Conservation (phyloP, 2,329 filamentous ascomycete species). For the Xylaria sp. region DNA sequence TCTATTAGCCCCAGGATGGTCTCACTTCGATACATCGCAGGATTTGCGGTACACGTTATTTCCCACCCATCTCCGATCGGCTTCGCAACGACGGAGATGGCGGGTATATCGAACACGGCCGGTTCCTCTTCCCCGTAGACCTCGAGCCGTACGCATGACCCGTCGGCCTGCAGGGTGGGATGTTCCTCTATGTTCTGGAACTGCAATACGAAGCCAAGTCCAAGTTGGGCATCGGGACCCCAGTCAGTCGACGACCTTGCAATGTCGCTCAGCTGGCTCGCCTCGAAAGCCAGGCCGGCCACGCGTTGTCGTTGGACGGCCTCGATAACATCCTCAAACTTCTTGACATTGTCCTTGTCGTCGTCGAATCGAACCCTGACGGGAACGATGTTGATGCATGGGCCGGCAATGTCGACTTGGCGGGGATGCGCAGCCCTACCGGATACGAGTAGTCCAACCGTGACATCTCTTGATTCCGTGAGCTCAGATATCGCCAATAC, state of each 20-base stretch:
- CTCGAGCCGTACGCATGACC: slow-evolving; percentile 4
- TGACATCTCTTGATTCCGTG: slow-evolving; percentile 6
- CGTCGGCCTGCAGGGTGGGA: slow-evolving; percentile 6
- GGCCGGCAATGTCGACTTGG: slow-evolving; percentile 3
- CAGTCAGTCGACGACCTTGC: background rate
- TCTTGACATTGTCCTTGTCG: background rate
- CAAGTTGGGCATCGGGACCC: background rate
- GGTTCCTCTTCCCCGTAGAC: slow-evolving; percentile 10
- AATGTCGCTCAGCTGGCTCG: background rate
- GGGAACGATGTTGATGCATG: slow-evolving; percentile 7
- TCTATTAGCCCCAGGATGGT: slow-evolving; percentile 7
- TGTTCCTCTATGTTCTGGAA: slow-evolving; percentile 14
- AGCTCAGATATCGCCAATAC: background rate
- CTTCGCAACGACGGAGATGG: slow-evolving; percentile 6
- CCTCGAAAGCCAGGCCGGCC: background rate
- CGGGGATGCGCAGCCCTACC: background rate
- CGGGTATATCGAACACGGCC: slow-evolving; percentile 7
- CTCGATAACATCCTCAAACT: background rate
- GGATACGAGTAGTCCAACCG: slow-evolving; percentile 3
- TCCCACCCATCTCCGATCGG: background rate
- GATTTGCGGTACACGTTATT: slow-evolving; percentile 11
- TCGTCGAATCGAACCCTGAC: slow-evolving; percentile 7
- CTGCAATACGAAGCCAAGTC: slow-evolving; percentile 2
- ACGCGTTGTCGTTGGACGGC: slow-evolving; percentile 11
- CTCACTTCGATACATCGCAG: slow-evolving; percentile 7